A percentile compares a stretch with the other conserved stretches of the same genome.
These are phyloP conservation scores for Acacia acuminata DNA, from an alignment of 306 rosid species.

Conservation along the genomic window DNA sequence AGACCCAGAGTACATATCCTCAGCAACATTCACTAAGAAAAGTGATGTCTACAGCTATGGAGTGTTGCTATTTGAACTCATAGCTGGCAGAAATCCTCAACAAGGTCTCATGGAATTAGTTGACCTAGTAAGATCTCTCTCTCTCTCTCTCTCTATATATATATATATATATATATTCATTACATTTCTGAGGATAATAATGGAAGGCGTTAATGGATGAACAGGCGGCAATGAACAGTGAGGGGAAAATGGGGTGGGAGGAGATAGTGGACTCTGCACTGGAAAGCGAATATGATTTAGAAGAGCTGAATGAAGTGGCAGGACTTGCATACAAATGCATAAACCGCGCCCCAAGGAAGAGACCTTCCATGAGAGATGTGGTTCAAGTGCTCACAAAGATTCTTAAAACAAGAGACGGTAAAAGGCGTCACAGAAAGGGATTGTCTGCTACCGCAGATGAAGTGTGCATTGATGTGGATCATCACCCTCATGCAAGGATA, in stretches of 20 bases:
- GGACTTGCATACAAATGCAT: slow-evolving; percentile 88
- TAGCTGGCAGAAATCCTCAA: slow-evolving; percentile 95
- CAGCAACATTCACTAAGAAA: slow-evolving; percentile 90
- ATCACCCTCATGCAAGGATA: slow-evolving; percentile 51
- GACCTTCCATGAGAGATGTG: slow-evolving; percentile 91
- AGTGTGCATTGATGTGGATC: slow-evolving; percentile 62
- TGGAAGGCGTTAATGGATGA: slow-evolving; percentile 25
- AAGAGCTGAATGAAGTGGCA: slow-evolving; percentile 87
- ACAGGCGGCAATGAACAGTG: slow-evolving; percentile 92
- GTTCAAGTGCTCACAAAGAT: slow-evolving; percentile 79
- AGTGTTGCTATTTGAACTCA: slow-evolving; percentile 89
- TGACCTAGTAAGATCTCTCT: slow-evolving; percentile 75
- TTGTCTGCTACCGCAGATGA: slow-evolving; percentile 70
- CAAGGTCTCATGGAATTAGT: slow-evolving; percentile 98
- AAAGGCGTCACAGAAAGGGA: slow-evolving; percentile 55
- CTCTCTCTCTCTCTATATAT: slow-evolving; percentile 19
- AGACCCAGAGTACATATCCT: slow-evolving; percentile 91
- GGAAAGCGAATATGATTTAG: slow-evolving; percentile 68
- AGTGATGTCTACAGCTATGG: slow-evolving; percentile 98
- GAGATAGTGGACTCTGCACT: slow-evolving; percentile 81
- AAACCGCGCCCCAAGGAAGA: slow-evolving; percentile 67
- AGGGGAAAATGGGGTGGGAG: slow-evolving; percentile 98
- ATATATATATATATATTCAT: background rate
- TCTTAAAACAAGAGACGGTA: slow-evolving; percentile 58
- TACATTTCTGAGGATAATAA: background rate